A percentile compares a stretch with the other conserved stretches of the same genome.
These are phyloP conservation scores for Sugiyamaella pinicola DNA, from an alignment of 1,139 yeast genomes.

Conservation along the genomic window DNA sequence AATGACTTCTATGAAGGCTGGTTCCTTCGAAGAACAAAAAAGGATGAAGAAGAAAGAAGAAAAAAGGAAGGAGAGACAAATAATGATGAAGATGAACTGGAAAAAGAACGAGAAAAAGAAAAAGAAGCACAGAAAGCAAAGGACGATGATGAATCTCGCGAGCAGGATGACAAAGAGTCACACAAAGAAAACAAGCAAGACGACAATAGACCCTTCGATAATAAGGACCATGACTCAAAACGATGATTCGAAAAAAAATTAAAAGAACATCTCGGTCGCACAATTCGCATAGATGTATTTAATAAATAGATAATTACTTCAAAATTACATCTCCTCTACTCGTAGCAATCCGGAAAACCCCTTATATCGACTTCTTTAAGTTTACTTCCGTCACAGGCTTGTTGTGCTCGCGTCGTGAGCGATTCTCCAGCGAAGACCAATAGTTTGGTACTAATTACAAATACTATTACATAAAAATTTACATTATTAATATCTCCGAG, in stretches of 20 bases:
- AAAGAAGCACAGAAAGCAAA: neutral
- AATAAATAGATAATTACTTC: neutral
- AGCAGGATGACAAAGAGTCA: neutral
- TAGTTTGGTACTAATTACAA: neutral
- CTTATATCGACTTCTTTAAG: too few relatives aligned
- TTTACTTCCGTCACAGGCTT: too few relatives aligned
- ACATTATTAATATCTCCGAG: neutral
- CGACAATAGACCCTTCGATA: neutral
- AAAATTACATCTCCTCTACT: too few relatives aligned
- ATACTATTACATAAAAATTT: neutral
- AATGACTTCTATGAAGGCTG: conserved; percentile 28
- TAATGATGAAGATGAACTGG: neutral
- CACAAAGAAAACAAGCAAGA: neutral
- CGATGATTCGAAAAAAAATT: neutral
- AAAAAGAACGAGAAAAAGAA: neutral
- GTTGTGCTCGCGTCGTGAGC: too few relatives aligned
- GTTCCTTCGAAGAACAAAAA: conserved; percentile 24
- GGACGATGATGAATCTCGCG: neutral
- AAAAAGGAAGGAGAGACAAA: neutral
- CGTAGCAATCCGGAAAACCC: too few relatives aligned
- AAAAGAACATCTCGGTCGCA: neutral
- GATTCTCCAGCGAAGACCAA: too few relatives aligned
- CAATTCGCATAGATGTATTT: neutral
- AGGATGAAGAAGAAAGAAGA: neutral
- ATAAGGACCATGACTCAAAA: neutral